Evolutionary conservation across 2,329 filamentous ascomycete genomes (phyloP), one percentile per base, ranked within the genome.

Genomic region (Aspergillus sp.): DNA sequence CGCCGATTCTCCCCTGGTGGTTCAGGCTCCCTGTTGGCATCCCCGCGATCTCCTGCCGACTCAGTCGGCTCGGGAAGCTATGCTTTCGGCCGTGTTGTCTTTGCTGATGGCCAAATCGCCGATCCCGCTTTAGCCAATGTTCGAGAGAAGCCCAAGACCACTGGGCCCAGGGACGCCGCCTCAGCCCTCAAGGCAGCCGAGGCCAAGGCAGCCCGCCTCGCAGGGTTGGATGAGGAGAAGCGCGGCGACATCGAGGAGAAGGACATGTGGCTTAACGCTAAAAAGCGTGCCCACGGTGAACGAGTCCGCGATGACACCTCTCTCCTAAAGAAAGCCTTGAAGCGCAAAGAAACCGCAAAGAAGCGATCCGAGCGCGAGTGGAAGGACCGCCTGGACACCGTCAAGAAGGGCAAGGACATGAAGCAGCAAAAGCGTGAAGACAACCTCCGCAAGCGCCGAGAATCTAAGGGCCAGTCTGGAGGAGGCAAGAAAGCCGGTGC

Each of bases 321-420:
- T 46, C 78, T 96, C 56, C 82, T 99, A 27, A 97, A 96, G 82
- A 97, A 96, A 82, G 90, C 93, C 0, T 81, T 98, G 64, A 97
- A 97, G 83, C 87, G 93, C 65, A 96, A 96, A 79, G 91, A 97
- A 69, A 86, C 88, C 65, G 81, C 84, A 52, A 98, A 97, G 85
- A 89, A 88, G 77, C 96, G 95, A 85, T 96, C 90, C 71, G 91
- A 91, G 73, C 88, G 89, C 71, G 91, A 95, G 70, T 98, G 95
- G 90, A 83, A 79, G 47, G 89, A 91, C 57, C 83, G 90, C 49
- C 78, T 85, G 40, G 85, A 89, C 27, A 88, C 87, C 31, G 87
- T 98, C 49, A 83, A 85, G 64, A 89, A 90, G 76, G 81, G 89
- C 49, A 89, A 90, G 72, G 89, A 91, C 53, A 87, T 90, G 66